A percentile compares a stretch with the other conserved stretches of the same genome.
Evolutionary conservation across 139 green algal genomes (phyloP).

Genomic region (Micractinium conductrix): DNA sequence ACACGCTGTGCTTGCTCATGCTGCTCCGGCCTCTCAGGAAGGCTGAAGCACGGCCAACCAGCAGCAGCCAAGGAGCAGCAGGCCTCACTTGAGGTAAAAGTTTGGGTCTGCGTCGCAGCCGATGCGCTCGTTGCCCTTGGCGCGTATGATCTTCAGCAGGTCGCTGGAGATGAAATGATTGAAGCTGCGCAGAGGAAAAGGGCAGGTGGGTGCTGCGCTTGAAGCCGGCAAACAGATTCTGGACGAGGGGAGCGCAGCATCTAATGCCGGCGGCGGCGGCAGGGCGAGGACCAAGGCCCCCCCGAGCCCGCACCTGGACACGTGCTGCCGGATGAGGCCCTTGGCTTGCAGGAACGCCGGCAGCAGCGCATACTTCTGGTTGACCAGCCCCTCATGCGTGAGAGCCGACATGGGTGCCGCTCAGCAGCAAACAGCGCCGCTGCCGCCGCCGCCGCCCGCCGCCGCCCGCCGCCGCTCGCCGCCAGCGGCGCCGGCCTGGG

Average conservation of each 20-base stretch:
- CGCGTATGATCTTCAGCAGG: conserved; percentile 97
- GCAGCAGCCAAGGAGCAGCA: not conserved
- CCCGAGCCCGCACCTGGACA: not conserved
- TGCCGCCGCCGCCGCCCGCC: not conserved
- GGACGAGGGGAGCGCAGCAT: not conserved
- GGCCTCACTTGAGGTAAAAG: conserved; percentile 97
- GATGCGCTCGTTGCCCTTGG: conserved; percentile 94
- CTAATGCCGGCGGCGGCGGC: not conserved
- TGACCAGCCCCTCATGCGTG: not conserved
- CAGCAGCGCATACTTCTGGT: conserved; percentile 94
- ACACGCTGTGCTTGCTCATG: too few relatives aligned
- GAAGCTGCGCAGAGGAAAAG: conserved; percentile 96
- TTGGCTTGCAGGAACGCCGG: conserved; percentile 92
- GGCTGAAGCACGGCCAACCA: too few relatives aligned
- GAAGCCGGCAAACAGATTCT: not conserved
- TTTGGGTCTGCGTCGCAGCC: conserved; percentile 96
- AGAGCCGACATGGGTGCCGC: not conserved
- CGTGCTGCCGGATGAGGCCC: conserved; percentile 86
- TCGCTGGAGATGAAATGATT: conserved; percentile 98
- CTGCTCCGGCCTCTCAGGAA: too few relatives aligned
- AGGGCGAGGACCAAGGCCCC: not conserved
- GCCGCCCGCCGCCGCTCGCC: too few relatives aligned
- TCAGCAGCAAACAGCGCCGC: not conserved
- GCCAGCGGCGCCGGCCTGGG: too few relatives aligned
- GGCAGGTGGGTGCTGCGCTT: not conserved